A percentile compares a stretch with the other conserved stretches of the same genome.
Evolutionary conservation across 1,284 basidiomycete species (phyloP).

Genomic region (Anthracocystis setariae): DNA sequence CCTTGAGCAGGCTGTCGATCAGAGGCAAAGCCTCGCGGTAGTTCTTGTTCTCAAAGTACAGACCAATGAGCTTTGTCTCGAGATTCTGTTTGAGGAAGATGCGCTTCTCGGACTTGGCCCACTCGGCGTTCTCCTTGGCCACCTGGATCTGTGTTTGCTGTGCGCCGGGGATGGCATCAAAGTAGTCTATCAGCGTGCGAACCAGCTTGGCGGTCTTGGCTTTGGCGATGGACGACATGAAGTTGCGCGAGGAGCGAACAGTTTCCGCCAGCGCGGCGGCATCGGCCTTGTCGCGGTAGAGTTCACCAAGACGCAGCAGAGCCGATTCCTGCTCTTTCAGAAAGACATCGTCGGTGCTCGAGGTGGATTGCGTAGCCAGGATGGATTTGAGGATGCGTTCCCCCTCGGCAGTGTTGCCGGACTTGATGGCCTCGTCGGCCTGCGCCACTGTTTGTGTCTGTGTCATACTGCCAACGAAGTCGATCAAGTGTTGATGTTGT

Average conservation of each 20-base stretch:
- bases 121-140: constrained; percentile 87
- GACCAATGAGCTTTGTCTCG: constrained; percentile 85
- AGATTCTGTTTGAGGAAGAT: constrained; percentile 95
- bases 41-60: constrained; percentile 82
- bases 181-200: constrained; percentile 89
- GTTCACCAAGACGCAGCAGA: constrained; percentile 83
- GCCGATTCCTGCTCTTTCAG: constrained; percentile 86
- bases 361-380: constrained; percentile 42
- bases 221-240: constrained; percentile 94
- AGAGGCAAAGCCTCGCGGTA: constrained; percentile 83
- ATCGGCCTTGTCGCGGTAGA: constrained; percentile 87
- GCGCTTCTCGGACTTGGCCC: constrained; percentile 90
- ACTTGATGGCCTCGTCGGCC: constrained; percentile 59
- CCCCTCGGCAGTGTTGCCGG: constrained; percentile 51
- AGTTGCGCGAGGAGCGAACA: constrained; percentile 84
- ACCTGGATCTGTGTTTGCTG: constrained; percentile 84
- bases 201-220: constrained; percentile 94
- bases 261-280: constrained; percentile 85
- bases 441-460: constrained; percentile 54
- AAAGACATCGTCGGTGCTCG: constrained; percentile 71
- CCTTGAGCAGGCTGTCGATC: constrained; percentile 85
- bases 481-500: no score
- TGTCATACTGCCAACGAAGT: constrained; percentile 25
- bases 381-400: constrained; percentile 61
- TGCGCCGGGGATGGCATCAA: constrained; percentile 80